phyloP scores from a whole-genome alignment of 331 rosid species.

The Rhamnella rubrinervis region DNA sequence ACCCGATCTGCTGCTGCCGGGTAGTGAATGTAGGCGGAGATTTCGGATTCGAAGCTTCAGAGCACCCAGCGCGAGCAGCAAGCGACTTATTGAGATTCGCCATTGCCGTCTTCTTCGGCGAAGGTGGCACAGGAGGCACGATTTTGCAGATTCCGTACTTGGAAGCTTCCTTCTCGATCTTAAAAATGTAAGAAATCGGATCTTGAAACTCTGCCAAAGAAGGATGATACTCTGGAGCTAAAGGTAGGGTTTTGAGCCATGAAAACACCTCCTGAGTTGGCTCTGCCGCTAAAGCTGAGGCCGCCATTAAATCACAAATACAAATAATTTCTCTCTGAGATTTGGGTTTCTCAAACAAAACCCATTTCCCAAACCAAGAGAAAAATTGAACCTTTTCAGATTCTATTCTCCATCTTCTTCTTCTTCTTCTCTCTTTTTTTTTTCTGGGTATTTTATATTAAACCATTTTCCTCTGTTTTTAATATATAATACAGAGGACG shows the following conservation, averaged over 20 bases:
- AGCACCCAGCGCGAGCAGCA: constrained; percentile 44
- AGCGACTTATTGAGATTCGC: constrained; percentile 71
- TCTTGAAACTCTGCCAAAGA: constrained; percentile 84
- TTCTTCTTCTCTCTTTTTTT: constrained; percentile 3
- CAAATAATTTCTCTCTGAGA: constrained; percentile 8
- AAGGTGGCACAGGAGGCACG: constrained; percentile 78
- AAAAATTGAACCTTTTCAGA: constrained; percentile 30
- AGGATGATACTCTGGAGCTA: constrained; percentile 83
- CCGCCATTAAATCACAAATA: constrained; percentile 38
- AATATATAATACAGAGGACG: constrained; percentile 35
- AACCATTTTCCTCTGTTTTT: constrained; percentile 56
- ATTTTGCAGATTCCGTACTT: constrained; percentile 93
- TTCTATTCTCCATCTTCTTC: constrained; percentile 27
- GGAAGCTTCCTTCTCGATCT: constrained; percentile 96
- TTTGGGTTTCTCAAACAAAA: constrained; percentile 31
- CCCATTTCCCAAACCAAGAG: constrained; percentile 23
- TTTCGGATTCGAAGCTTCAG: constrained; percentile 24
- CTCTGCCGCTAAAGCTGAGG: constrained; percentile 46
- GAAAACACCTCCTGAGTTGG: constrained; percentile 64
- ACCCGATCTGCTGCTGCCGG: constrained; percentile 98
- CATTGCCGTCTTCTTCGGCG: constrained; percentile 70
- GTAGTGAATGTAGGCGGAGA: constrained; percentile 83
- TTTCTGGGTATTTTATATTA: constrained; percentile 3
- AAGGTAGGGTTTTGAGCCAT: constrained; percentile 84
- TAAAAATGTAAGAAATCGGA: constrained; percentile 93